Base-by-base conservation (phyloP, 2,329 filamentous ascomycete species). In the Didymella glomerata region DNA sequence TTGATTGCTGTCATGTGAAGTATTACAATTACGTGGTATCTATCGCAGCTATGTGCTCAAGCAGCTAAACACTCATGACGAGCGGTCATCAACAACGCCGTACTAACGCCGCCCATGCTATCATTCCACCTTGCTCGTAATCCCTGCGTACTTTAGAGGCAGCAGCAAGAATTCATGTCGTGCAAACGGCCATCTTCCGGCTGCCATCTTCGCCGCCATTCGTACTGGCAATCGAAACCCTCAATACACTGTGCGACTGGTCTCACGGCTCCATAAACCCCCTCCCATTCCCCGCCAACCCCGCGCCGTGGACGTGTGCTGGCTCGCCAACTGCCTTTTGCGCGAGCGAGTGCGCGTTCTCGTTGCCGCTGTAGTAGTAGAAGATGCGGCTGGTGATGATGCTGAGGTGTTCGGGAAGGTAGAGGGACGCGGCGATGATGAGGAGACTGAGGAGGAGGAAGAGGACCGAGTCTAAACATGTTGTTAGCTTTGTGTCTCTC, bases 341-440 rank as follows among this genome's bases (percentile, higher is more conserved):
- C 2, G 51, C n/a, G 5, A 44, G 34, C 8, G 57, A 44, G 13
- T 54, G 57, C 34, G 60, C 65, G 42, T 68, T 62, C 68, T 87
- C 85, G 74, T 97, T 93, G 68, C 95, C 95, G 65, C 89, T 89
- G 78, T 92, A 91, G 83, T 99, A 99, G 83, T 97, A 99, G 86
- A 92, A 96, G 53, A 92, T 89, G 75, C 94, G 90, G 75, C 88
- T 87, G 73, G 89, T 86, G 70, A 99, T 89, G 75, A 92, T 90
- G 71, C 87, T 84, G 71, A 98, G 82, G 81, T 98, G 94, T 73
- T 96, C 90, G 11, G 95, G 95, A 18, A 99, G 91, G 83, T 99
- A 99, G 65, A 98, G 88, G 65, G 91, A 90, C 52, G 89, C 88
- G 68, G 93, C 95, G 74, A 96, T 93, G 71, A 91, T 85, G 71